Evolutionary conservation across 805 yeast genomes (phyloP), one percentile per base, ranked within the genome.

Genomic region (Lipomyces chichibuensis): DNA sequence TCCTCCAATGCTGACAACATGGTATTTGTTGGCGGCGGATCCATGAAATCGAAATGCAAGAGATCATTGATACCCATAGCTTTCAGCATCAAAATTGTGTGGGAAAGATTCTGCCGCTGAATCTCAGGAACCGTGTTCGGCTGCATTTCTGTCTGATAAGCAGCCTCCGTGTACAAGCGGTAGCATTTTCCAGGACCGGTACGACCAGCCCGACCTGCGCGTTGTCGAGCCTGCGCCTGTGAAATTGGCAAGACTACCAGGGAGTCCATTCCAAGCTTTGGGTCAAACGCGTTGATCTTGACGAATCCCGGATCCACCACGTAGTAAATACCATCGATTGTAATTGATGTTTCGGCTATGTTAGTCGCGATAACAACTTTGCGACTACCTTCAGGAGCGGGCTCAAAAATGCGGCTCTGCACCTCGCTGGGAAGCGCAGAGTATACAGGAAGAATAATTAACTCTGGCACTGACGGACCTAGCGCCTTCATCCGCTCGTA

Each of bases 161-260:
- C 87, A 84, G 89, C 84, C 75, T 91, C 91, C 0, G 99, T 94
- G 75, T 87, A 95, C 27, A 95, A 80, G 51, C 99, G 77, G 74
- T 89, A 95, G 78, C 98, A 95, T 75, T 91, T 91, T 20, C 99
- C 99, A 0, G 98, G 97, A 0, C 97, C 93, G 7, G 96, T 92
- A 81, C 99, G 88, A 54, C 99, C 99, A 5, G 98, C 99, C 81
- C 99, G 87, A 76, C 99, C 99, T 0, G 97, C 93, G 74, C 99
- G 83, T 79, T 95, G 99, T 74, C 92, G 93, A 0, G 97, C 98
- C 55, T 97, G 92, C 0, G 99, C 99, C 74, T 88, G 88, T 0
- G 98, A 93, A 70, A 96, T 92, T 0, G 97, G 96, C 17, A 88
- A 86, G 4, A 95, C 92, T 58, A 89, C 86, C 67, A 95, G 82